Conservation (phyloP, 805 yeast species). For the Ogataea glucozyma region DNA sequence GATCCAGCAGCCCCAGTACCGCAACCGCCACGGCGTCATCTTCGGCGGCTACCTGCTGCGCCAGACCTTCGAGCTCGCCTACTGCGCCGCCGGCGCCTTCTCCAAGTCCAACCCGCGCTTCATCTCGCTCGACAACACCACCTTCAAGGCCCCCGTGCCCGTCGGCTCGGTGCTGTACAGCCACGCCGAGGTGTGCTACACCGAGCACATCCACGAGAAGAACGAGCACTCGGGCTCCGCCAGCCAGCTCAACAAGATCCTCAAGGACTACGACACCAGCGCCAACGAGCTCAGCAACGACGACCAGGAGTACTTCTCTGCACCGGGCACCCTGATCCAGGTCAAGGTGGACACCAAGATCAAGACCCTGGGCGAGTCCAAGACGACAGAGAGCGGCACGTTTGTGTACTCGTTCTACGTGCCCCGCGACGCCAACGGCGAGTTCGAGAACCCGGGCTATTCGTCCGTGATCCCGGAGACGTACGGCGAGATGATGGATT, state of each 20-base stretch:
- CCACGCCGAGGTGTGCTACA: slow-evolving; percentile 81
- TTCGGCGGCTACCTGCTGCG: slow-evolving; percentile 94
- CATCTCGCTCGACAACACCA: slow-evolving; percentile 85
- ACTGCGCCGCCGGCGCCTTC: slow-evolving; percentile 89
- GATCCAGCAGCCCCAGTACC: slow-evolving; percentile 95
- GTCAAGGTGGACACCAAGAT: slow-evolving; percentile 86
- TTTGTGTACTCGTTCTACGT: slow-evolving; percentile 89
- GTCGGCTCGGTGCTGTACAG: slow-evolving; percentile 87
- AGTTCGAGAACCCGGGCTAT: slow-evolving; percentile 53
- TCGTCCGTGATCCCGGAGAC: slow-evolving; percentile 83
- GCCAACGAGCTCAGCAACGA: slow-evolving; percentile 55
- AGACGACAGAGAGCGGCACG: slow-evolving; percentile 74
- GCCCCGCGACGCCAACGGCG: slow-evolving; percentile 52
- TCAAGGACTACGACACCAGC: slow-evolving; percentile 53
- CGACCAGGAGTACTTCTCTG: slow-evolving; percentile 60
- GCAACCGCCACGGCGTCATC: slow-evolving; percentile 92
- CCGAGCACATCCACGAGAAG: slow-evolving; percentile 65
- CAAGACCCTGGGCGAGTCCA: slow-evolving; percentile 52
- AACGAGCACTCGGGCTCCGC: slow-evolving; percentile 31
- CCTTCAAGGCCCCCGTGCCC: slow-evolving; percentile 93
- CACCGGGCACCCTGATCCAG: slow-evolving; percentile 87
- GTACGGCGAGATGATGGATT: slow-evolving; percentile 89
- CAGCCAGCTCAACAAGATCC: slow-evolving; percentile 22
- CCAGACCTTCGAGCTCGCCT: slow-evolving; percentile 91
- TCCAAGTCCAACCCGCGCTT: slow-evolving; percentile 85